Percentiles rank a stretch among this genome's conserved stretches.
Conservation (phyloP, 176 grass and related monocot genomes). For the Thalia dealbata region DNA sequence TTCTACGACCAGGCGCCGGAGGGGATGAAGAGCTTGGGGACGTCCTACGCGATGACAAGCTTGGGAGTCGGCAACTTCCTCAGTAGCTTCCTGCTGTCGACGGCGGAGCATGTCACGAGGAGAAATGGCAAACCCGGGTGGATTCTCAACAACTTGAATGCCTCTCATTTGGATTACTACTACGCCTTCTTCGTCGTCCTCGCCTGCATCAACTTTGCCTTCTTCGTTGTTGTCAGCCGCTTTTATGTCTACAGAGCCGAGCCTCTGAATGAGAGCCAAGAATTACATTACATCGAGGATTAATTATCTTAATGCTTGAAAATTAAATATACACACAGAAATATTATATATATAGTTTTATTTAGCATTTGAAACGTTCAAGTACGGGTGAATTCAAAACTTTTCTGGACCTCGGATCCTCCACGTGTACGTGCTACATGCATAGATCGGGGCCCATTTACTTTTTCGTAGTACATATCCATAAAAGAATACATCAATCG, state of each 20-base stretch:
- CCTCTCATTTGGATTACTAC: constrained; percentile 73
- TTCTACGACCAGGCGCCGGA: constrained; percentile 23
- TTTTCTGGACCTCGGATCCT: too few relatives aligned
- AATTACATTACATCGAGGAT: too few relatives aligned
- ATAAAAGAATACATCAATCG: too few relatives aligned
- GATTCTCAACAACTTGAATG: constrained; percentile 85
- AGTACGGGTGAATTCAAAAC: too few relatives aligned
- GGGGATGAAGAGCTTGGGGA: constrained; percentile 20
- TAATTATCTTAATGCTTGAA: too few relatives aligned
- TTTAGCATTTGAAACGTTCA: too few relatives aligned
- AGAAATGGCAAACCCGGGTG: constrained; percentile 40
- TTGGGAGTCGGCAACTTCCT: constrained; percentile 82
- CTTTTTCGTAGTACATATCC: too few relatives aligned
- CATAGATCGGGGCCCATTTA: too few relatives aligned
- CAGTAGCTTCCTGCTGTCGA: constrained; percentile 59
- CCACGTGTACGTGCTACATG: too few relatives aligned
- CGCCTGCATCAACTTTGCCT: constrained; percentile 52
- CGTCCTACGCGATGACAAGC: constrained; percentile 55
- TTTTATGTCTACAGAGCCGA: constrained; percentile 71
- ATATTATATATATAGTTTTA: too few relatives aligned
- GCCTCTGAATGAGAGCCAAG: background rate
- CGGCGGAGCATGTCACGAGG: constrained; percentile 43
- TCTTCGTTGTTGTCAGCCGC: constrained; percentile 54
- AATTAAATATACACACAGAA: too few relatives aligned
- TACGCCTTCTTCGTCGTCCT: constrained; percentile 66